Conservation (phyloP, 2,329 filamentous ascomycete genomes). For the Escovopsis sp. region DNA sequence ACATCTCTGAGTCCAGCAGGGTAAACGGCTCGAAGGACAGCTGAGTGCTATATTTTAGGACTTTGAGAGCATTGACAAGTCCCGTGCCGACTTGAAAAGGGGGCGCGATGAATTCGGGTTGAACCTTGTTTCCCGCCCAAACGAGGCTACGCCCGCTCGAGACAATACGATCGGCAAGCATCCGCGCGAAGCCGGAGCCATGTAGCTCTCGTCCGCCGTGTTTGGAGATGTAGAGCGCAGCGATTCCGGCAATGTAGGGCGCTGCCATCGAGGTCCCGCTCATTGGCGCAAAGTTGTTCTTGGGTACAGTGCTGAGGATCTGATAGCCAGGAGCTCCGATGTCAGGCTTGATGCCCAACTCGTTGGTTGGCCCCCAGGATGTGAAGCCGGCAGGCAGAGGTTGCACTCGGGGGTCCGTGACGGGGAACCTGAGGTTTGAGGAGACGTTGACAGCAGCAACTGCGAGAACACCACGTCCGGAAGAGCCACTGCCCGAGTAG, state of each 20-base stretch:
- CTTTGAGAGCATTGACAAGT: slow-evolving; percentile 28
- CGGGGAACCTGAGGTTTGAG: slow-evolving; percentile 22
- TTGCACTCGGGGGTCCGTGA: slow-evolving; percentile 10
- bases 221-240: slow-evolving; percentile 28
- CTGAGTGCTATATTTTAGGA: slow-evolving; percentile 22
- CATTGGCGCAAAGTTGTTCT: slow-evolving; percentile 27
- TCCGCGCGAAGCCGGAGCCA: slow-evolving; percentile 19
- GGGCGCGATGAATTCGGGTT: slow-evolving; percentile 13
- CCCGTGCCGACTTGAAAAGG: slow-evolving; percentile 30
- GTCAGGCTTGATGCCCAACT: slow-evolving; percentile 35
- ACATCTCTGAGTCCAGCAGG: slow-evolving; percentile 32
- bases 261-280: slow-evolving; percentile 42
- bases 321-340: slow-evolving; percentile 32
- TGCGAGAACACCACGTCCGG: slow-evolving; percentile 18
- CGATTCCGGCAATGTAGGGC: slow-evolving; percentile 37
- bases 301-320: slow-evolving; percentile 33
- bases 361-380: slow-evolving; percentile 36
- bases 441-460: slow-evolving; percentile 26
- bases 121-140: slow-evolving; percentile 12
- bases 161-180: slow-evolving; percentile 19
- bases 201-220: slow-evolving; percentile 25
- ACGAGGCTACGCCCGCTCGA: slow-evolving; percentile 18
- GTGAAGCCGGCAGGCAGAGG: slow-evolving; percentile 29
- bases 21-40: slow-evolving; percentile 27
- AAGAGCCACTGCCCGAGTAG: slow-evolving; percentile 20